phyloP scores from a whole-genome alignment of 768 basidiomycete species.

The Suillus americanus region DNA sequence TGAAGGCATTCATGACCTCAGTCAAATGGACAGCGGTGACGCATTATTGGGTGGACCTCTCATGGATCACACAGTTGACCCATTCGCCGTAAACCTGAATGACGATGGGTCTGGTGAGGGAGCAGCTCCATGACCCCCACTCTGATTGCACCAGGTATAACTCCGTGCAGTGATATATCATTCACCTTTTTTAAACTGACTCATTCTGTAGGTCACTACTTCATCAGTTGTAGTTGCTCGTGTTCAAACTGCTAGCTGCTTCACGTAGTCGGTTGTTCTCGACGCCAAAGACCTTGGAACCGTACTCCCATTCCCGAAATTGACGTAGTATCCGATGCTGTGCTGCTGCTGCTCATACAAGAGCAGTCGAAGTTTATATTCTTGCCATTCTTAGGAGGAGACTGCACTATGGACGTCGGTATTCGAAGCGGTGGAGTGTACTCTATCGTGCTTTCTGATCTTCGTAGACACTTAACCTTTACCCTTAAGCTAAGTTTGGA shows the following conservation, averaged over 20 bases:
- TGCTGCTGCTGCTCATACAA: neutral
- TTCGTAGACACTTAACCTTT: neutral
- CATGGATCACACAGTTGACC: conserved; percentile 61
- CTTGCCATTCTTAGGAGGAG: neutral
- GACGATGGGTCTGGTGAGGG: neutral
- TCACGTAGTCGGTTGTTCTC: neutral
- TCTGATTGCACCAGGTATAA: neutral
- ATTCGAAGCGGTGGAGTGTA: neutral
- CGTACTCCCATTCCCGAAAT: neutral
- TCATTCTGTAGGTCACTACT: neutral
- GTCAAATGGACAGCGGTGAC: conserved; percentile 54
- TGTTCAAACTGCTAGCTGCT: neutral
- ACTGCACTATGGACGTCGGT: neutral
- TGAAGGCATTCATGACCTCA: conserved; percentile 52
- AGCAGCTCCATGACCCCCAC: neutral
- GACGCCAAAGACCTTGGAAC: neutral
- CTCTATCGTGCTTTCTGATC: neutral
- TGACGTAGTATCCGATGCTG: neutral
- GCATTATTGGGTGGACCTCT: conserved; percentile 57
- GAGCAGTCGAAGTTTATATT: neutral
- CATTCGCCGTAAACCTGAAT: conserved; percentile 41
- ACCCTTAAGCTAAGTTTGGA: neutral
- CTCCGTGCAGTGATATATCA: neutral
- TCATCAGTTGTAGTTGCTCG: neutral
- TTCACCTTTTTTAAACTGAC: neutral